Percentiles rank a stretch among this genome's conserved stretches.
These are phyloP conservation scores for Tinospora cordifolia DNA, from an alignment of 164 flowering plant genomes.

Conservation along the genomic window DNA sequence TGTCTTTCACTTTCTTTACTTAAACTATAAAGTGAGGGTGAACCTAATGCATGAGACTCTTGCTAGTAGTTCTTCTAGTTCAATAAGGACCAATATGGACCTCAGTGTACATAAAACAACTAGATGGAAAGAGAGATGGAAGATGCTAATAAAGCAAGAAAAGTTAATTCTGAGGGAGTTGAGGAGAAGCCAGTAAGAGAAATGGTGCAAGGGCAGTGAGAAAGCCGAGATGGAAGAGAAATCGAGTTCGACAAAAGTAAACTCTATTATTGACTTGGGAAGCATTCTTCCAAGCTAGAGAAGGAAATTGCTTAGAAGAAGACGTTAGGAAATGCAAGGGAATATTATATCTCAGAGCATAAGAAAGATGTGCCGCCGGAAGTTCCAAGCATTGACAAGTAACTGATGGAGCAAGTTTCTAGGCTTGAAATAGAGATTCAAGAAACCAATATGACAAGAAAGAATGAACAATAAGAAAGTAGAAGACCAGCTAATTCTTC, in stretches of 20 bases:
- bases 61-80: too few relatives aligned
- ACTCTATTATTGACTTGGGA: conserved; percentile 40
- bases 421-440: conserved; percentile 34
- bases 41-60: too few relatives aligned
- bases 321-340: too few relatives aligned
- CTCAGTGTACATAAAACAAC: too few relatives aligned
- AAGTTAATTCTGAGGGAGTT: not conserved
- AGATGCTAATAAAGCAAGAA: conserved; percentile 60
- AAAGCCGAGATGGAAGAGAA: not conserved
- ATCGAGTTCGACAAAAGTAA: not conserved
- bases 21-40: not conserved
- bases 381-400: conserved; percentile 67
- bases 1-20: not conserved
- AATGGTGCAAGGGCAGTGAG: not conserved
- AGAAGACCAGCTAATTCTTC: not conserved
- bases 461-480: conserved; percentile 12
- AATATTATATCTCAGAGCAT: not conserved
- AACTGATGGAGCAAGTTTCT: conserved; percentile 71
- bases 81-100: too few relatives aligned
- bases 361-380: conserved; percentile 12
- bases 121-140: conserved; percentile 25
- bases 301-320: too few relatives aligned
- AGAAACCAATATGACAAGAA: conserved; percentile 58
- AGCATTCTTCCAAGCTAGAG: conserved; percentile 27
- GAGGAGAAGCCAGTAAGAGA: conserved; percentile 7